Evolutionary conservation across 2,329 filamentous ascomycete species (phyloP).

Genomic region (Coniosporium tulheliwenetii): DNA sequence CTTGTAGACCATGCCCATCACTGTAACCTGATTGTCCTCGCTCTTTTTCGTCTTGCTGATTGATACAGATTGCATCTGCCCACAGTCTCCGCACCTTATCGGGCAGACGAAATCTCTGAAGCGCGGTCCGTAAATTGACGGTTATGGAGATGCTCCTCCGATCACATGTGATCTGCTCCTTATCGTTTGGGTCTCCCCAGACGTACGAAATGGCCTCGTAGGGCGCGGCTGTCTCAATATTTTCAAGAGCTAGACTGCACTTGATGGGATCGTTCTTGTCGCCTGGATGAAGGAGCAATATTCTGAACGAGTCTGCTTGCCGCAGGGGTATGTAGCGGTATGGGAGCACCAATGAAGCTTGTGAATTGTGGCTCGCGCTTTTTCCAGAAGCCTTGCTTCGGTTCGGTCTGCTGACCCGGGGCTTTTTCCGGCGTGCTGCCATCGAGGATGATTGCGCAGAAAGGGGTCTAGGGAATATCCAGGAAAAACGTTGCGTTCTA

Average conservation of each 20-base stretch:
- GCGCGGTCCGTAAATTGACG: background rate
- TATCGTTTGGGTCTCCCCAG: background rate
- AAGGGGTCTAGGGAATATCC: too few species aligned
- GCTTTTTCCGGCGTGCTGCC: too few species aligned
- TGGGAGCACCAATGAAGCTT: background rate
- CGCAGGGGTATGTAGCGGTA: background rate
- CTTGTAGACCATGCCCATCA: conserved; percentile 6
- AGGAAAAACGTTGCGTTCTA: too few species aligned
- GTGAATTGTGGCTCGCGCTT: background rate
- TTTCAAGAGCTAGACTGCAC: background rate
- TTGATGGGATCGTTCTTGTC: background rate
- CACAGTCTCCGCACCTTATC: conserved; percentile 2
- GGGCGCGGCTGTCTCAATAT: background rate
- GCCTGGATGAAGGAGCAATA: background rate
- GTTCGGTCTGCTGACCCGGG: background rate
- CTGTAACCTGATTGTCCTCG: conserved; percentile 5
- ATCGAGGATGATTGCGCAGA: too few species aligned
- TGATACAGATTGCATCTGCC: conserved; percentile 8
- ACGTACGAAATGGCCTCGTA: background rate
- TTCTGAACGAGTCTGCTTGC: background rate
- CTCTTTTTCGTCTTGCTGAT: conserved; percentile 5
- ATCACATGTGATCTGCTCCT: background rate
- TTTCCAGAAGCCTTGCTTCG: background rate
- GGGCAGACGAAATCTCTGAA: background rate
- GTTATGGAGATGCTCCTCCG: background rate